These are phyloP conservation scores for Puccinia polysora DNA, from an alignment of 1,284 basidiomycete genomes.

Conservation along the genomic window DNA sequence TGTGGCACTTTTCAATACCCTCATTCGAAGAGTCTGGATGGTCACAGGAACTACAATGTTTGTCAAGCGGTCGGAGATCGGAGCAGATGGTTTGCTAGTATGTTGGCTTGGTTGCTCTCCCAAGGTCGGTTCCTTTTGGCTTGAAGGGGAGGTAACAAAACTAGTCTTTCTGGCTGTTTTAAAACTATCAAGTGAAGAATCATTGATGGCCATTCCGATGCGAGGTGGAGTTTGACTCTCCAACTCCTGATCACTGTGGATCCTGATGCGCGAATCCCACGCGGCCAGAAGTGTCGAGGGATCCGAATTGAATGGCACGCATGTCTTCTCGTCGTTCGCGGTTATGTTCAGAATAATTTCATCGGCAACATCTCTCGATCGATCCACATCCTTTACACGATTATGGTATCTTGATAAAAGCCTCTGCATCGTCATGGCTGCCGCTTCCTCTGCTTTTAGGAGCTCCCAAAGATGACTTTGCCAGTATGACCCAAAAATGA, in stretches of 20 bases:
- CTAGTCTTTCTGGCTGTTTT: neutral
- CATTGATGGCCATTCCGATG: neutral
- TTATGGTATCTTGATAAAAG: constrained; percentile 14
- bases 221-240: neutral
- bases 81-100: neutral
- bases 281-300: neutral
- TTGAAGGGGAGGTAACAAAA: neutral
- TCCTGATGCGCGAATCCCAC: neutral
- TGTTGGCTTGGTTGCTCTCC: neutral
- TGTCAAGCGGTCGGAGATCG: constrained; percentile 10
- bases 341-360: too few species aligned
- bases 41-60: constrained; percentile 2
- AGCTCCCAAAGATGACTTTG: constrained; percentile 35
- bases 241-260: neutral
- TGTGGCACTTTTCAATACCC: constrained; percentile 1
- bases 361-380: neutral
- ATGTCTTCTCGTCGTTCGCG: neutral
- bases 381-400: neutral
- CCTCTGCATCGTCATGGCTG: constrained; percentile 6
- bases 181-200: neutral
- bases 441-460: constrained; percentile 10
- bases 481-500: constrained; percentile 31
- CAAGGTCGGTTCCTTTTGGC: neutral
- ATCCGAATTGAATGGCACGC: neutral
- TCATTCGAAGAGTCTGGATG: constrained; percentile 9